Conservation (phyloP, 805 yeast genomes). For the Kuraishia capsulata region DNA sequence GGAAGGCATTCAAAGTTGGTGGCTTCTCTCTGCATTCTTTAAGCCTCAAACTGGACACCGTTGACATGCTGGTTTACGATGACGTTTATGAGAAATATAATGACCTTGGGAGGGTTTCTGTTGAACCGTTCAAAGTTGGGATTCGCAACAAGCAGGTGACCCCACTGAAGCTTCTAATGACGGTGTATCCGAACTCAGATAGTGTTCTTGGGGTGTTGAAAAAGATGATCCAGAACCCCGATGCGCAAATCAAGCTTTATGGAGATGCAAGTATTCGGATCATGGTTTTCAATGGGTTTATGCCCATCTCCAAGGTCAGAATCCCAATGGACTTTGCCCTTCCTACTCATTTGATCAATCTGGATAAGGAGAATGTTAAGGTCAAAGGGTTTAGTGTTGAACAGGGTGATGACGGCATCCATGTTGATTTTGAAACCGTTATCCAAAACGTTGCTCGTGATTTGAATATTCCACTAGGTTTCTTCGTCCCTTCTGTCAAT, state of each 20-base stretch:
- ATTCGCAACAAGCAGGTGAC: conserved; percentile 18
- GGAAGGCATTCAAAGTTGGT: conserved; percentile 20
- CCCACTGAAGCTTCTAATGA: conserved; percentile 17
- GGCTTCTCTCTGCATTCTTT: conserved; percentile 20
- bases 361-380: background rate
- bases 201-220: conserved; percentile 24
- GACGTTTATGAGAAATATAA: conserved; percentile 9
- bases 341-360: background rate
- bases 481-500: conserved; percentile 22
- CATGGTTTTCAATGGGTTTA: background rate
- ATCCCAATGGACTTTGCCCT: conserved; percentile 1
- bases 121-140: conserved; percentile 23
- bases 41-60: conserved; percentile 18
- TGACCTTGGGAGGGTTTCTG: conserved; percentile 22
- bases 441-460: background rate
- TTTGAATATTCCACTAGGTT: background rate
- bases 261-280: conserved; percentile 25
- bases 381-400: background rate
- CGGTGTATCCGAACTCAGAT: conserved; percentile 22
- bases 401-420: background rate
- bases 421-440: background rate
- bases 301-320: conserved; percentile 2
- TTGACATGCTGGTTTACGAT: conserved; percentile 19
- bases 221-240: conserved; percentile 19
- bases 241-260: conserved; percentile 18